A percentile compares a stretch with the other conserved stretches of the same genome.
phyloP scores from a whole-genome alignment of 768 basidiomycete genomes.

The Tylopilus vinaceipallidus region DNA sequence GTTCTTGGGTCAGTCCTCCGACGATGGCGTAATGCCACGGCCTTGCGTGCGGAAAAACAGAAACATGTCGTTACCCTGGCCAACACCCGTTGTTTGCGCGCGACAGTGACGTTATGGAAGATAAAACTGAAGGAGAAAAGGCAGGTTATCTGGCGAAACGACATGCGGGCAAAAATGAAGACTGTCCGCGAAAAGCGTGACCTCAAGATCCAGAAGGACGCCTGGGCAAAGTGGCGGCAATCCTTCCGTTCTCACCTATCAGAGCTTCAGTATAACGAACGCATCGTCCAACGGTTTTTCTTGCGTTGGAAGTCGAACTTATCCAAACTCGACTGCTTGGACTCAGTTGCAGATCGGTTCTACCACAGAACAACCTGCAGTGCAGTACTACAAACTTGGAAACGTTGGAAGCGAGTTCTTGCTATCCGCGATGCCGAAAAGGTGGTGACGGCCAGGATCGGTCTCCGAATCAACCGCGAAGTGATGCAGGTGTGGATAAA shows the following conservation, averaged over 20 bases:
- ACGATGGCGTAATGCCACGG: slow-evolving; percentile 53
- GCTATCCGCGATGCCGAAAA: slow-evolving; percentile 46
- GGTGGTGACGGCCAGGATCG: slow-evolving; percentile 42
- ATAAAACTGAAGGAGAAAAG: slow-evolving; percentile 49
- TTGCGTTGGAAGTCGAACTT: slow-evolving; percentile 53
- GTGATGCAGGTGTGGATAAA: slow-evolving; percentile 57
- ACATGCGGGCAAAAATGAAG: slow-evolving; percentile 73
- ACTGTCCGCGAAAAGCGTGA: slow-evolving; percentile 56
- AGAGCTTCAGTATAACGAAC: slow-evolving; percentile 47
- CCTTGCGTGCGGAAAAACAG: slow-evolving; percentile 37
- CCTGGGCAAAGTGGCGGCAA: slow-evolving; percentile 69
- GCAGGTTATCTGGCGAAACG: slow-evolving; percentile 60
- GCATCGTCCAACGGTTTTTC: slow-evolving; percentile 44
- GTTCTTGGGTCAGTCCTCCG: slow-evolving; percentile 57
- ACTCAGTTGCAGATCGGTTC: slow-evolving; percentile 50
- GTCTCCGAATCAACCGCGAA: slow-evolving; percentile 46
- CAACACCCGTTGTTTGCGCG: slow-evolving; percentile 43
- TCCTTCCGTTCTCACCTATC: slow-evolving; percentile 50
- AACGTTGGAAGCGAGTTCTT: slow-evolving; percentile 51
- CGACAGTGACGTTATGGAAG: slow-evolving; percentile 52
- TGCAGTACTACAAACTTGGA: slow-evolving; percentile 45
- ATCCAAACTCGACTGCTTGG: slow-evolving; percentile 40
- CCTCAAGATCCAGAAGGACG: slow-evolving; percentile 48
- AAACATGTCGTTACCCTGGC: slow-evolving; percentile 44
- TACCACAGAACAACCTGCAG: slow-evolving; percentile 37